Conservation (phyloP, 768 basidiomycete species). For the Antrodiella citrinella region DNA sequence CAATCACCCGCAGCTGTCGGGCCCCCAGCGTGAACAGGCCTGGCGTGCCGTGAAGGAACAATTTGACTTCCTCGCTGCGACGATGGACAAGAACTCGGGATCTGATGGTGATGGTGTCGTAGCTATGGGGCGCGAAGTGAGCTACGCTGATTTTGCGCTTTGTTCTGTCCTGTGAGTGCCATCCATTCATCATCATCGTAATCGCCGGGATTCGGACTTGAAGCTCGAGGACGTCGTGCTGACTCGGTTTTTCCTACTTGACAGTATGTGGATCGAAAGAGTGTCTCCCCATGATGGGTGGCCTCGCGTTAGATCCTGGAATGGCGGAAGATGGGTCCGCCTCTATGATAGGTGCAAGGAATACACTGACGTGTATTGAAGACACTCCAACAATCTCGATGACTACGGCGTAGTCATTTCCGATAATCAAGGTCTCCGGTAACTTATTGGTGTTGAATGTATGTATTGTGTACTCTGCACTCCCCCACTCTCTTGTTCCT, state of each 20-base stretch:
- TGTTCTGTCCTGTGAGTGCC: constrained; percentile 46
- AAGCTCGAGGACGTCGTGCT: neutral
- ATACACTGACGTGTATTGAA: constrained; percentile 60
- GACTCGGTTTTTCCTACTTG: neutral
- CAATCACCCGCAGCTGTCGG: constrained; percentile 16
- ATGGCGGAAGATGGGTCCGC: constrained; percentile 57
- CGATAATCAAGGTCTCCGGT: too few relatives aligned
- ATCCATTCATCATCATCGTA: neutral
- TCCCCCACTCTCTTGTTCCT: too few relatives aligned
- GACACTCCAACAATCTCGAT: too few relatives aligned
- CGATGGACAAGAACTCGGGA: constrained; percentile 60
- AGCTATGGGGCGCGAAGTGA: constrained; percentile 55
- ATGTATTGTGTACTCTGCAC: too few relatives aligned
- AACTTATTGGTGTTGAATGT: neutral
- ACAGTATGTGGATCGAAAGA: constrained; percentile 58
- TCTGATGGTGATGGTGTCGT: constrained; percentile 57
- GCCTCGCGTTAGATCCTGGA: constrained; percentile 61
- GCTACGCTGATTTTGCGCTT: constrained; percentile 68
- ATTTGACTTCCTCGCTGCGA: constrained; percentile 53
- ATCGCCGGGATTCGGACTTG: too few relatives aligned
- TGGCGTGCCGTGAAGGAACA: constrained; percentile 60
- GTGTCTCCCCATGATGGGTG: constrained; percentile 71
- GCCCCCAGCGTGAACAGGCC: constrained; percentile 50
- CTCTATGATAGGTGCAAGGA: constrained; percentile 54
- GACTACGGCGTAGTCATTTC: too few relatives aligned